These are phyloP conservation scores for Melampsora abietis-canadensis DNA, from an alignment of 1,284 basidiomycete genomes.

Conservation along the genomic window DNA sequence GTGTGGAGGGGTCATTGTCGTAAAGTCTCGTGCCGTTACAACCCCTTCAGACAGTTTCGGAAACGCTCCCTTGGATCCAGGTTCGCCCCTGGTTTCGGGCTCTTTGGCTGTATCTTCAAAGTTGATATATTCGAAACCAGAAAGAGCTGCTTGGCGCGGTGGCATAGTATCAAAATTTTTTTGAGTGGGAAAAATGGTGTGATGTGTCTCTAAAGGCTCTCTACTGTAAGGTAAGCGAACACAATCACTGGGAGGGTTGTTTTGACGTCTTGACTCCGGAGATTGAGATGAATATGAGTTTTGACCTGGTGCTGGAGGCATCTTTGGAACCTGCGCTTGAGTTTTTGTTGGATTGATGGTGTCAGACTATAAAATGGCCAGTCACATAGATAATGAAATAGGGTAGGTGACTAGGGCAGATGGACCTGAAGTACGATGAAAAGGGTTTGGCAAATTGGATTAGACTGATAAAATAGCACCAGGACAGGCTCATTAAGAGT, in stretches of 20 bases:
- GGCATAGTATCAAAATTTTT: neutral
- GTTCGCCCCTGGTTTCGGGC: neutral
- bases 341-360: no score
- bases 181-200: neutral
- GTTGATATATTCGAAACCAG: neutral
- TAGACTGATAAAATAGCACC: no score
- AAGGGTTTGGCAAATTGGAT: no score
- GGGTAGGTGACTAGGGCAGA: no score
- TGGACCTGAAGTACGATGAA: no score
- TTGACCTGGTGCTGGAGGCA: no score
- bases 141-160: neutral
- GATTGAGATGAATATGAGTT: neutral
- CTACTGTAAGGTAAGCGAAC: neutral
- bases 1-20: neutral
- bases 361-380: no score
- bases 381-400: no score
- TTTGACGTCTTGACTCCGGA: neutral
- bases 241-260: neutral
- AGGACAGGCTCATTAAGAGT: no score
- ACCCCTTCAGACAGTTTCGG: slow-evolving; percentile 2
- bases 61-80: neutral
- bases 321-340: no score
- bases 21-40: slow-evolving; percentile 5
- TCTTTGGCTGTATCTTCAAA: neutral
- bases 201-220: neutral